Evolutionary conservation across 805 yeast genomes (phyloP), one percentile per base, ranked within the genome.

Genomic region (Debaryomyces tyrocola): DNA sequence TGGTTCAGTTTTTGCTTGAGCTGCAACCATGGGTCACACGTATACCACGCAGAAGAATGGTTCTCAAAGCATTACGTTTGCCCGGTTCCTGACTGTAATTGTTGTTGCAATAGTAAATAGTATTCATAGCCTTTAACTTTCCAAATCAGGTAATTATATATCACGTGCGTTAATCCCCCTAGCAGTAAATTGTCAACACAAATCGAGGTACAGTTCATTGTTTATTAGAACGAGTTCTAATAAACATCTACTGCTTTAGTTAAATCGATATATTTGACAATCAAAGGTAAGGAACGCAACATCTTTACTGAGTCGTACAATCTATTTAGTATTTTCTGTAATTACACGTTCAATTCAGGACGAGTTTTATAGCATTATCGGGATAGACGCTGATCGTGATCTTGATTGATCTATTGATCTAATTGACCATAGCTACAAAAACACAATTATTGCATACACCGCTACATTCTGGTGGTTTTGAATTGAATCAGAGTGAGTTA

Each of bases 31-130:
- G 96, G 97, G 0, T 84, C 84, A 80, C 99, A 92, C 67, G 90
- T 96, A 0, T 90, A 87, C 4, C 99, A 92, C 63, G 97, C 97
- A 0, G 90, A 88, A 52, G 95, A 91, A 58, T 92, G 99, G 99
- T 92, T 92, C 63, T 78, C 85, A 20, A 85, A 84, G 62, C 96
- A 91, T 57, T 80, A 79, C 46, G 80, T 87, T 1, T 92, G 99
- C 59, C 97, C 99, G 0, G 96, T 92, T 2, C 97, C 97, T 0
- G 96, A 90, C 37, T 92, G 99, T 59, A 73, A 76, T 35, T 92
- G 99, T 59, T 73, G 80, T 41, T 92, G 98, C 63, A 86, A 85
- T 56, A 82, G 78, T 55, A 76, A 73, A 52, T 72, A 61, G 53
- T 33, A 15, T 33, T 27, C 12, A 24, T n/a, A 3, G 31, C 9